These are phyloP conservation scores for Grosmannia huntii DNA, from an alignment of 2,329 filamentous ascomycete genomes.

Conservation along the genomic window DNA sequence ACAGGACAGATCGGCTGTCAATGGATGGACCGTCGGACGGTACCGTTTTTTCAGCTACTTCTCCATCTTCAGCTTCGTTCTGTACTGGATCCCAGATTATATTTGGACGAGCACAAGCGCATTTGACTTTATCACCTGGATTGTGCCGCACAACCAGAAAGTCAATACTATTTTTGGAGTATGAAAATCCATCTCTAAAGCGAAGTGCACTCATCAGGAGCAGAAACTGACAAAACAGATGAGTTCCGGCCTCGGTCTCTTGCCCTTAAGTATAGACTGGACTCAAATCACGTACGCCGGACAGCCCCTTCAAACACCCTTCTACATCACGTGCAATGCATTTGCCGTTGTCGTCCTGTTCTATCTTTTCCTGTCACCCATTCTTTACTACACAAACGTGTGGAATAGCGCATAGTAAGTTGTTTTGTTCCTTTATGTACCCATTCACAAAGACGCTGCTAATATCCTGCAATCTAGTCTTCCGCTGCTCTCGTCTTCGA, in stretches of 20 bases:
- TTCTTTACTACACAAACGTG: conserved; percentile 45
- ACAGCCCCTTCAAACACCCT: conserved; percentile 20
- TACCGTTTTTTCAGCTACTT: conserved; percentile 32
- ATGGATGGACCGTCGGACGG: conserved; percentile 29
- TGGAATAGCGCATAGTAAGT: conserved; percentile 37
- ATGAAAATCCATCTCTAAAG: not conserved
- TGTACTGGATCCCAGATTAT: conserved; percentile 38
- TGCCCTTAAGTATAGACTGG: conserved; percentile 10
- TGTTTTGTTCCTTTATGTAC: not conserved
- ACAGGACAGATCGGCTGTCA: conserved; percentile 22
- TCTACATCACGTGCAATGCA: conserved; percentile 50
- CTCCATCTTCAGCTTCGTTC: conserved; percentile 35
- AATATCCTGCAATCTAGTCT: conserved; percentile 15
- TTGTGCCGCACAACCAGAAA: conserved; percentile 27
- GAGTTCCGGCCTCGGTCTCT: conserved; percentile 11
- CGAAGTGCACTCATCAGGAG: not conserved
- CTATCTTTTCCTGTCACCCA: conserved; percentile 41
- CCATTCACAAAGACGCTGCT: not conserved
- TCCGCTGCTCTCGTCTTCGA: conserved; percentile 38
- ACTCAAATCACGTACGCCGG: conserved; percentile 9
- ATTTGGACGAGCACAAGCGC: conserved; percentile 30
- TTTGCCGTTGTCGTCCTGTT: conserved; percentile 40
- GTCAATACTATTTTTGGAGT: conserved; percentile 17
- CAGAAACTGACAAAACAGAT: conserved; percentile 9
- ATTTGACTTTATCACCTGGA: conserved; percentile 44